Evolutionary conservation across 2,329 filamentous ascomycete genomes (phyloP).

Genomic region (Sclerotinia subarctica): DNA sequence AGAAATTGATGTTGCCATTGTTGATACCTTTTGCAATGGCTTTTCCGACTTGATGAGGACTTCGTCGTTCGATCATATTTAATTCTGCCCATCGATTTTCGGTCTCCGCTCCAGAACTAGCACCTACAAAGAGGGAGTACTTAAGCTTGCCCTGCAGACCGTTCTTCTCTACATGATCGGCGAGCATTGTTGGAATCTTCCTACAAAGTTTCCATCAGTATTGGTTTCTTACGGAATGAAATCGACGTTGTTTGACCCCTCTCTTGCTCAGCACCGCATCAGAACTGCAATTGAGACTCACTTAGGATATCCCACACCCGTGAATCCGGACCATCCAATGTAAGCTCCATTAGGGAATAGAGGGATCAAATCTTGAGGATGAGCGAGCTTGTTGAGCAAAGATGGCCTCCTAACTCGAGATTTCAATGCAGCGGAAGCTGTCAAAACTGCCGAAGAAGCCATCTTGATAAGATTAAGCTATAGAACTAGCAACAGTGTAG

Average conservation of each 20-base stretch:
- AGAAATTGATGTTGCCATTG: slow-evolving; percentile 83
- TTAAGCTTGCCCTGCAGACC: slow-evolving; percentile 77
- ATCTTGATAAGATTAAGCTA: slow-evolving; percentile 23
- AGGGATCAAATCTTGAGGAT: slow-evolving; percentile 74
- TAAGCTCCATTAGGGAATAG: slow-evolving; percentile 83
- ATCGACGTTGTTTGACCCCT: background rate
- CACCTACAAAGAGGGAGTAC: slow-evolving; percentile 84
- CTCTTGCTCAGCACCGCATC: background rate
- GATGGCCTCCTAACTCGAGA: slow-evolving; percentile 72
- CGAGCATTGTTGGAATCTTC: slow-evolving; percentile 78
- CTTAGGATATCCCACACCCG: slow-evolving; percentile 87
- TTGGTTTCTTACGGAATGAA: background rate
- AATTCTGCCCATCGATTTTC: slow-evolving; percentile 87
- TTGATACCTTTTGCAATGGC: slow-evolving; percentile 89
- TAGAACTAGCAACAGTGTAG: background rate
- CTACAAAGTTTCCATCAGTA: slow-evolving; percentile 43
- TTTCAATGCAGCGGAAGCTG: slow-evolving; percentile 56
- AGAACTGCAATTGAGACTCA: slow-evolving; percentile 42
- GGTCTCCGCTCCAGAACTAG: slow-evolving; percentile 80
- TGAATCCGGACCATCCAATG: slow-evolving; percentile 89
- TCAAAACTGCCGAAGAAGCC: slow-evolving; percentile 32
- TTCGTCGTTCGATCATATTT: slow-evolving; percentile 85
- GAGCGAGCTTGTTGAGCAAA: slow-evolving; percentile 75
- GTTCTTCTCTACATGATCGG: slow-evolving; percentile 87
- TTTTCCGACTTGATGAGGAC: slow-evolving; percentile 87